These are phyloP conservation scores for Stipa capillata DNA, from an alignment of 176 grass and related monocot genomes.

Conservation along the genomic window DNA sequence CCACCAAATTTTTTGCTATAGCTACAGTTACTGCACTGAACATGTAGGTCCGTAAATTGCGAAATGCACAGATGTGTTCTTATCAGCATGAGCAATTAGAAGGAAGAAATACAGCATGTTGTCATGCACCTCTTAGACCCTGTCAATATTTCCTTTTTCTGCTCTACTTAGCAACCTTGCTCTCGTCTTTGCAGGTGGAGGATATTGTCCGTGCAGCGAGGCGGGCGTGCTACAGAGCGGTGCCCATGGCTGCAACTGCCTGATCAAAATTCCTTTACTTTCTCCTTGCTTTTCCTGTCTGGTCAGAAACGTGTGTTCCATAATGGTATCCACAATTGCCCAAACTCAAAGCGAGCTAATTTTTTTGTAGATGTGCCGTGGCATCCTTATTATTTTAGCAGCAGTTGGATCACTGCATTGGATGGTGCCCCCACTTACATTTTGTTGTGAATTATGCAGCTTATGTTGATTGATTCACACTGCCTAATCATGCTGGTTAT, in stretches of 20 bases:
- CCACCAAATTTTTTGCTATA: neutral
- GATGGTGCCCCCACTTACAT: neutral
- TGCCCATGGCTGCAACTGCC: constrained; percentile 69
- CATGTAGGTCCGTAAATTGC: neutral
- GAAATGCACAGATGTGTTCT: neutral
- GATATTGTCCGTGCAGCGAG: constrained; percentile 90
- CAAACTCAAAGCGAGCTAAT: constrained; percentile 37
- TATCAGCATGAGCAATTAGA: neutral
- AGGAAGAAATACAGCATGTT: neutral
- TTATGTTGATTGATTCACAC: neutral
- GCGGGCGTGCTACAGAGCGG: constrained; percentile 75
- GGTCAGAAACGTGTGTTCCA: constrained; percentile 17
- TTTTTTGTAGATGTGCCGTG: constrained; percentile 29
- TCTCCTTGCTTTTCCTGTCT: neutral
- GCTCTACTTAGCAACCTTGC: neutral
- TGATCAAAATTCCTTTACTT: constrained; percentile 21
- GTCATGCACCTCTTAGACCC: neutral
- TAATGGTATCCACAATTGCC: constrained; percentile 37
- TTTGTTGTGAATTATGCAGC: neutral
- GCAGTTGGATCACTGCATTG: constrained; percentile 13
- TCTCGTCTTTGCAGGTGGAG: constrained; percentile 51
- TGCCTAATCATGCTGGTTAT: neutral
- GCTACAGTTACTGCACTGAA: too few species aligned
- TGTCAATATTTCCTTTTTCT: neutral
- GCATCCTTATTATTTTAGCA: neutral